Conservation (phyloP, 768 basidiomycete species). For the Boletus reticuloceps region DNA sequence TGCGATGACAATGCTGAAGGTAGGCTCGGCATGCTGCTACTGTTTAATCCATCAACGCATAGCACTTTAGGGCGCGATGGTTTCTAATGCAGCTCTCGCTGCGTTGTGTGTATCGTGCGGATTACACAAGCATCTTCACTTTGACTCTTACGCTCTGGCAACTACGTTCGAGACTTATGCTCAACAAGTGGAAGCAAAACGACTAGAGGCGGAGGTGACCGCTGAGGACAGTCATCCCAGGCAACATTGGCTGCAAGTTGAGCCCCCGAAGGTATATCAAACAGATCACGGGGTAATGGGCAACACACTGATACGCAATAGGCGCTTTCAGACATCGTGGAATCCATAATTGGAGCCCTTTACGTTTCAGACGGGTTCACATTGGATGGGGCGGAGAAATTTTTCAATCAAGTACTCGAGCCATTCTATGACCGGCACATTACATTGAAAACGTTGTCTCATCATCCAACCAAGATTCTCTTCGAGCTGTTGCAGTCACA, state of each 20-base stretch:
- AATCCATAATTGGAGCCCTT: constrained; percentile 76
- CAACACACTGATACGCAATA: constrained; percentile 27
- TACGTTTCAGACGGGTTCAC: constrained; percentile 75
- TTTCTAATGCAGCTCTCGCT: constrained; percentile 75
- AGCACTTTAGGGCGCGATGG: constrained; percentile 71
- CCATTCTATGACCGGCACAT: constrained; percentile 81
- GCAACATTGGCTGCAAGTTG: constrained; percentile 77
- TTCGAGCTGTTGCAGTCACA: constrained; percentile 71
- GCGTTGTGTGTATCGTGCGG: constrained; percentile 72
- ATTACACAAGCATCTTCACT: constrained; percentile 58
- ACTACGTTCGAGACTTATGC: constrained; percentile 54
- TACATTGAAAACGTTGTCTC: constrained; percentile 66
- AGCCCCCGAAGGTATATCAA: constrained; percentile 68
- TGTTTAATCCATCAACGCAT: not conserved
- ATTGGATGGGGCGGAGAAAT: constrained; percentile 53
- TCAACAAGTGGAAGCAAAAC: constrained; percentile 43
- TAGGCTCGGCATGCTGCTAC: constrained; percentile 17
- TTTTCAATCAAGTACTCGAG: constrained; percentile 67
- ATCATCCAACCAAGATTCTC: constrained; percentile 74
- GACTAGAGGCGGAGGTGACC: constrained; percentile 48
- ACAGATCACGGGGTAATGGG: not conserved
- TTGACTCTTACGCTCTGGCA: constrained; percentile 53
- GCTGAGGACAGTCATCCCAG: constrained; percentile 51
- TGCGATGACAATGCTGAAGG: constrained; percentile 78
- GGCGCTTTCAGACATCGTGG: constrained; percentile 78